Base-by-base conservation (phyloP, 768 basidiomycete species). In the Harrya chromipes region DNA sequence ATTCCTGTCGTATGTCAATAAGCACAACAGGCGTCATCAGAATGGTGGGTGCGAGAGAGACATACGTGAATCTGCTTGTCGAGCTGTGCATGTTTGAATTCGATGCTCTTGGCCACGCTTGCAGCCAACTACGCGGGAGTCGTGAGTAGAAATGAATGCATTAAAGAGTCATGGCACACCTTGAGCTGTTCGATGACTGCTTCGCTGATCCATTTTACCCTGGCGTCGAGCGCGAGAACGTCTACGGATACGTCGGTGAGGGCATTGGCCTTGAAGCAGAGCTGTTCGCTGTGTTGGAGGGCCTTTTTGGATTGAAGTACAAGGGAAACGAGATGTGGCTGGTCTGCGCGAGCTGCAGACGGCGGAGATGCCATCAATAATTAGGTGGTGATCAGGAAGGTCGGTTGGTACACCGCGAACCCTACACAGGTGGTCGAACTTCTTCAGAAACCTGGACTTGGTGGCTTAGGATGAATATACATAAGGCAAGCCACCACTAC, bases 291-390 rank as follows among this genome's bases (percentile, higher is more conserved):
- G 34, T 84, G 80, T 54, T 88, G 83, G 3, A 93, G 77, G 0
- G 87, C 90, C 59, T 87, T 87, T 75, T 90, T 87, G 2, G 90
- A 90, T 59, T 88, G 84, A 1, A 86, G 72, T 11, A 89, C 86
- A 10, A 93, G 80, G 20, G 86, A 82, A 29, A 87, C 78, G 19
- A 91, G 80, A 52, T 86, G 81, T 4, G 84, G 77, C 47, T 81
- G 79, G 44, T 78, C 76, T 5, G 63, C 33, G 19, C 35, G 54
- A 7, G 39, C 8, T 42, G 45, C 38, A 14, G 46, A 41, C 27
- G 61, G 51, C 21, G 55, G 47, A 14, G 63, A 61, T 5, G 55
- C 40, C 66, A 68, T 66, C 6, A 17, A 29, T 16, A 5, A 6
- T 7, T 36, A 3, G 6, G 23, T 23, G 23, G 23, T 23, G 23